phyloP scores from a whole-genome alignment of 192 early-diverging fungal genomes.

The Backusella morwellensis region DNA sequence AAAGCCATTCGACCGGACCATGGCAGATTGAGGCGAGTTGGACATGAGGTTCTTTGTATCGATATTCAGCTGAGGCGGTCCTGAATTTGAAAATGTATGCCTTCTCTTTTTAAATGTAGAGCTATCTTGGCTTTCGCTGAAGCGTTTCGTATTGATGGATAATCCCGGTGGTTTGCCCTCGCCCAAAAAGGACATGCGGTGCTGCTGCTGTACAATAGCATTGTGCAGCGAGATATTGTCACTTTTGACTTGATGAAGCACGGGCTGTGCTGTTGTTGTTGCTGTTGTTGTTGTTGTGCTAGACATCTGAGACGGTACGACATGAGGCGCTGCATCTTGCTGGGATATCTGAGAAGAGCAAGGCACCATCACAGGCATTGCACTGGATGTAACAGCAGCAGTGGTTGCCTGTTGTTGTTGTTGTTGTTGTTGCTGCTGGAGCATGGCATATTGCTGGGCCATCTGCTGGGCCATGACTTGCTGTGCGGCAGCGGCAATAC shows the following conservation, averaged over 20 bases:
- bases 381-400: background rate
- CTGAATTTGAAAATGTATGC: conserved; percentile 19
- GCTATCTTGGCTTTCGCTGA: background rate
- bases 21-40: background rate
- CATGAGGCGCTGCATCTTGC: conserved; percentile 6
- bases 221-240: conserved; percentile 19
- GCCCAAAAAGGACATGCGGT: conserved; percentile 4
- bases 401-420: background rate
- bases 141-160: background rate
- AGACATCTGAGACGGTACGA: conserved; percentile 6
- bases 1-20: background rate
- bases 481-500: conserved; percentile 10
- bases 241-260: conserved; percentile 20
- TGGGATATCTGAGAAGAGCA: background rate
- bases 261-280: background rate
- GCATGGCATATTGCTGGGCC: background rate
- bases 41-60: conserved; percentile 11
- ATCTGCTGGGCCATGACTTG: conserved; percentile 7
- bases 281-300: background rate
- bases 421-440: conserved; percentile 4
- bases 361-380: conserved; percentile 10
- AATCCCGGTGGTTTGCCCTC: background rate
- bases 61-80: conserved; percentile 8
- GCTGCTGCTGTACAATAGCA: conserved; percentile 16
- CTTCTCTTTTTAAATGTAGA: background rate